Evolutionary conservation across 768 basidiomycete species (phyloP), one percentile per base, ranked within the genome.

Genomic region (Coprinellus micaceus): DNA sequence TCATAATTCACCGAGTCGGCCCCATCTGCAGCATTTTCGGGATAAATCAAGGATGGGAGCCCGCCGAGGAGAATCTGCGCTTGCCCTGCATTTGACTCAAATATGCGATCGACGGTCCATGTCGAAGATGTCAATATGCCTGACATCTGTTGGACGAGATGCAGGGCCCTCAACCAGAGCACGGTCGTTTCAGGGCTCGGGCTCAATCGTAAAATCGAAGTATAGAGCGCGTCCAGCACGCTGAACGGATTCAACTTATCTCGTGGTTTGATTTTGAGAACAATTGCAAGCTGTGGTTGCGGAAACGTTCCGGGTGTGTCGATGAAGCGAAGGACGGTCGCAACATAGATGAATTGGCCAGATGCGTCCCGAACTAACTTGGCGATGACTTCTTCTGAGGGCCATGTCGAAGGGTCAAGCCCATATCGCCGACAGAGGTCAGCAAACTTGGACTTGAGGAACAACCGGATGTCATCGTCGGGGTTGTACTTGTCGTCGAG

Each of bases 301-400:
- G 40, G 52, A 17, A 15, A 11, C 2, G 25, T 3, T n/a, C 19
- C 12, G 10, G 21, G 37, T 7, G 24, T 25, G 37, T 41, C 22
- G 22, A 53, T 44, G 22, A 17, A 54, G 10, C 30, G 44, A 24
- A 46, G 12, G 3, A 47, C 53, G 6, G 53, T 54, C 11, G 53
- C 53, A 4, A 26, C 53, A 25, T 54, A 54, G 19, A 54, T 54
- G 28, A 54, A 47, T 28, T 54, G 53, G 2, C 53, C 53, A 13
- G 53, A 54, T 2, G 53, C 24, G 6, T n/a, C 28, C 21, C 9
- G 9, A 4, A 54, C 44, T 2, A 54, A 25, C 9, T 12, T 47
- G 3, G 17, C 29, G 15, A 54, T 24, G 3, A 24, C 53, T 3
- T 24, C 13, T 11, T 47, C 19, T 4, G 25, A 26, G 26, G 44